phyloP scores from a whole-genome alignment of 441 rosid genomes.

The Isatis lusitanica region DNA sequence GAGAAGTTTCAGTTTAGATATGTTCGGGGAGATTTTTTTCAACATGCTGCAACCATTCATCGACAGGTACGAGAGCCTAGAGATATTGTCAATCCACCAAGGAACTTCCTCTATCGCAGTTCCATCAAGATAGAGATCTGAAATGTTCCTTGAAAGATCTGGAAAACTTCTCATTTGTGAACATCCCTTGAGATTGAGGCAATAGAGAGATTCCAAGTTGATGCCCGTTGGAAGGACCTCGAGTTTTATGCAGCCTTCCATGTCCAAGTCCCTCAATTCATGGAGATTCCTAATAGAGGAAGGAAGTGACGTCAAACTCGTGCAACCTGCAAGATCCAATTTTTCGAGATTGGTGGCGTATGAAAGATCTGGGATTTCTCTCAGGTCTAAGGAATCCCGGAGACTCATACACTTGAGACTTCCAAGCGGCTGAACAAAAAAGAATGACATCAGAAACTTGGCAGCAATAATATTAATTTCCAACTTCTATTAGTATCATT shows the following conservation, averaged over 20 bases:
- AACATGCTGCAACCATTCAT: constrained; percentile 11
- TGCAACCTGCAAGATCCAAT: background rate
- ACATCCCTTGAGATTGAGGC: constrained; percentile 27
- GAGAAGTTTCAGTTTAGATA: constrained; percentile 9
- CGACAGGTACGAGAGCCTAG: no score
- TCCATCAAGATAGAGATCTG: background rate
- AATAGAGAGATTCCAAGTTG: constrained; percentile 21
- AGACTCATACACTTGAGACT: background rate
- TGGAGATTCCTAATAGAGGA: constrained; percentile 1
- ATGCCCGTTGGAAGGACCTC: constrained; percentile 4
- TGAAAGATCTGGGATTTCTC: constrained; percentile 1
- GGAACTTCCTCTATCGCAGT: constrained; percentile 27
- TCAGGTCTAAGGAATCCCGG: background rate
- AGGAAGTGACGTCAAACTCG: background rate
- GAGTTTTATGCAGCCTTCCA: constrained; percentile 2
- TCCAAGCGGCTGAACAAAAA: background rate
- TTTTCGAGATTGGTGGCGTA: background rate
- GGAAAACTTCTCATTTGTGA: constrained; percentile 23
- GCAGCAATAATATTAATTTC: background rate
- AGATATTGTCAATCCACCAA: background rate
- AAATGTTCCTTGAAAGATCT: background rate
- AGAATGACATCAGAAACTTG: background rate
- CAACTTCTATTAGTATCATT: background rate
- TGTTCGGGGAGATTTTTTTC: background rate
- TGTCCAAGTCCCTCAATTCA: constrained; percentile 7